Evolutionary conservation across 139 green algal genomes (phyloP), one percentile per base, ranked within the genome.

Genomic region (Coccomyxa sp.): DNA sequence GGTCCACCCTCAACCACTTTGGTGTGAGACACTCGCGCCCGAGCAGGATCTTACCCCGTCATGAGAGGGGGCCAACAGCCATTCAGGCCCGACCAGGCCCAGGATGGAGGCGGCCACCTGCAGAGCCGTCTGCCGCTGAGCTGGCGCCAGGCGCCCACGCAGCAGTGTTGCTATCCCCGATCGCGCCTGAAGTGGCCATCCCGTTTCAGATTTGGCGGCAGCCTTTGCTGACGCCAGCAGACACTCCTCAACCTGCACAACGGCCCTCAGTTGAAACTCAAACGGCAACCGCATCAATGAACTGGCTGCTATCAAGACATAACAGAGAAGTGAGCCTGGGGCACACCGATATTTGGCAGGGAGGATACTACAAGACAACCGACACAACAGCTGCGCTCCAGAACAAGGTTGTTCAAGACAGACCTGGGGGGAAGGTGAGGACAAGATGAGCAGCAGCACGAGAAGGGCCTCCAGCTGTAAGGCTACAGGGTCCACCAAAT

Each of bases 381-480:
- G 18, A 25, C 1, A 21, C 63, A 71, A 9, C 4, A 71, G 63
- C 63, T 71, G 63, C 21, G 63, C 63, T 71, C 21, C 18, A 28
- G 63, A 25, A 25, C 1, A 28, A 21, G 10, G 7, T 51, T 11
- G 9, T 9, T 71, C n/a, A 25, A 30, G 27, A 17, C 77, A 32
- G 25, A 85, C 82, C 82, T 85, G 76, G 13, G 76, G 30, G 31
- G 74, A 10, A 23, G 51, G 74, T 28, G 32, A 23, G 9, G 75
- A 59, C 58, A 85, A 76, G 17, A 94, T 58, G 28, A 95, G 84
- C 82, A 95, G 86, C 78, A 95, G 86, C 27, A 86, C 76, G 16
- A 92, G 88, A 80, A 92, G 82, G 4, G 89, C 86, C 68, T 95
- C 88, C 27, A 95, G 85, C 81, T 95, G 92, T 51, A 91, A 32